Conservation (phyloP, 495 filamentous ascomycete genomes). For the Lasiosphaeris hirsuta region DNA sequence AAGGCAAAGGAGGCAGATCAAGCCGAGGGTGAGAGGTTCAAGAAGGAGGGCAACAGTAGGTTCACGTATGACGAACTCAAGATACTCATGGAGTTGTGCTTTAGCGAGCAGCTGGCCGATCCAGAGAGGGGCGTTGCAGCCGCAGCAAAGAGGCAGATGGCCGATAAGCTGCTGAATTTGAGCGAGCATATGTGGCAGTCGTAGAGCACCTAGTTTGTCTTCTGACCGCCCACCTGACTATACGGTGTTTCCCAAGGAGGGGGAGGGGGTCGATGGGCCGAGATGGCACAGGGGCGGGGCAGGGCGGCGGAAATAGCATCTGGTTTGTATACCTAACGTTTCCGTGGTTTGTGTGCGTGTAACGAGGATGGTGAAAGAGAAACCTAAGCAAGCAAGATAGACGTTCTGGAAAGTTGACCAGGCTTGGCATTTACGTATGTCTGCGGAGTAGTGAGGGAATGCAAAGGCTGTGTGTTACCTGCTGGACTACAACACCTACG, state of each 20-base stretch:
- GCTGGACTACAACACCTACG: too few species aligned
- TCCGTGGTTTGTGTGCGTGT: neutral
- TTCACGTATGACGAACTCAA: slow-evolving; percentile 86
- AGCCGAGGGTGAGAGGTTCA: neutral
- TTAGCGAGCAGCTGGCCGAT: slow-evolving; percentile 71
- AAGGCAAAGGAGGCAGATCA: slow-evolving; percentile 35
- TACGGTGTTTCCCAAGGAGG: neutral
- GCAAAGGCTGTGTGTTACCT: too few species aligned
- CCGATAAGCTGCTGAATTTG: slow-evolving; percentile 69
- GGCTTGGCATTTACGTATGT: neutral
- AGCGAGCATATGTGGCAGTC: slow-evolving; percentile 78
- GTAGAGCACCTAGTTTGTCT: slow-evolving; percentile 21
- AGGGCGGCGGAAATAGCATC: neutral
- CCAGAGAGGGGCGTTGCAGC: slow-evolving; percentile 70
- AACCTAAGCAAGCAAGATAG: neutral
- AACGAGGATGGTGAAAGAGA: too few species aligned
- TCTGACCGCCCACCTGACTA: neutral
- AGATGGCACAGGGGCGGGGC: too few species aligned
- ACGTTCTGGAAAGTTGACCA: neutral
- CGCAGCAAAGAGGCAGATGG: slow-evolving; percentile 68
- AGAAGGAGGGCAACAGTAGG: slow-evolving; percentile 33
- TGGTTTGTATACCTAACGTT: neutral
- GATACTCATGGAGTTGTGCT: slow-evolving; percentile 78
- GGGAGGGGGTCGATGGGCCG: neutral
- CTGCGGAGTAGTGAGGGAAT: too few species aligned